These are phyloP conservation scores for Plasmopara muralis DNA, from an alignment of 352 stramenopile genomes.

Conservation along the genomic window DNA sequence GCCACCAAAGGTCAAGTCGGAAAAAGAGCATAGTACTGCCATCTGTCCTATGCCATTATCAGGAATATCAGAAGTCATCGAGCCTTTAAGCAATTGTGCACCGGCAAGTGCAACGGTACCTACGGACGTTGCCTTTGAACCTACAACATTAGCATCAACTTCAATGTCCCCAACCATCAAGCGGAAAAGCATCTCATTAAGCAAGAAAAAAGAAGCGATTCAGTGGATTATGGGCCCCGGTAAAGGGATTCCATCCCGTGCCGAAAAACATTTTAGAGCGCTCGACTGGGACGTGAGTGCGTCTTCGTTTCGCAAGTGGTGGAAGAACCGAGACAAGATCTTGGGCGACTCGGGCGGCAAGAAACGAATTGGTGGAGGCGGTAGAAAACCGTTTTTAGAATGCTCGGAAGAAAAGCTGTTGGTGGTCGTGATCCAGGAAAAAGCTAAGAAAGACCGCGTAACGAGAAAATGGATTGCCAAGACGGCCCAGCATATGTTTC, in stretches of 20 bases:
- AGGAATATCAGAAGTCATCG: conserved; percentile 13
- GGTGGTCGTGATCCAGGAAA: conserved; percentile 69
- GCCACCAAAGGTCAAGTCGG: conserved; percentile 4
- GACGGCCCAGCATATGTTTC: conserved; percentile 81
- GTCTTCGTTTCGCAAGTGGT: conserved; percentile 79
- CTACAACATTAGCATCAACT: not conserved
- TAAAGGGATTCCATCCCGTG: conserved; percentile 60
- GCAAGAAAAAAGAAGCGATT: conserved; percentile 80
- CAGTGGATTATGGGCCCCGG: conserved; percentile 70
- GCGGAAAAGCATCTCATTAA: conserved; percentile 71
- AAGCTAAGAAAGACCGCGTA: conserved; percentile 70
- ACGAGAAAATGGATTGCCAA: conserved; percentile 81
- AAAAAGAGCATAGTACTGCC: not conserved
- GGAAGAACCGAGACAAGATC: conserved; percentile 80
- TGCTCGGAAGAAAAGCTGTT: conserved; percentile 64
- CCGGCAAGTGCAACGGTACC: no score
- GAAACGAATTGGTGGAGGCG: conserved; percentile 65
- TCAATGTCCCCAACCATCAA: conserved; percentile 26
- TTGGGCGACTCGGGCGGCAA: conserved; percentile 59
- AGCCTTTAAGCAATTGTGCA: not conserved
- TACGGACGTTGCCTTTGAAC: not conserved
- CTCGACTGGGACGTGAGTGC: conserved; percentile 71
- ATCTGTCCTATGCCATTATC: conserved; percentile 24
- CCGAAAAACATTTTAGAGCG: conserved; percentile 66
- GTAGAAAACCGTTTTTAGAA: conserved; percentile 64